These are phyloP conservation scores for Neurospora sp. DNA, from an alignment of 495 filamentous ascomycete species.

Conservation along the genomic window DNA sequence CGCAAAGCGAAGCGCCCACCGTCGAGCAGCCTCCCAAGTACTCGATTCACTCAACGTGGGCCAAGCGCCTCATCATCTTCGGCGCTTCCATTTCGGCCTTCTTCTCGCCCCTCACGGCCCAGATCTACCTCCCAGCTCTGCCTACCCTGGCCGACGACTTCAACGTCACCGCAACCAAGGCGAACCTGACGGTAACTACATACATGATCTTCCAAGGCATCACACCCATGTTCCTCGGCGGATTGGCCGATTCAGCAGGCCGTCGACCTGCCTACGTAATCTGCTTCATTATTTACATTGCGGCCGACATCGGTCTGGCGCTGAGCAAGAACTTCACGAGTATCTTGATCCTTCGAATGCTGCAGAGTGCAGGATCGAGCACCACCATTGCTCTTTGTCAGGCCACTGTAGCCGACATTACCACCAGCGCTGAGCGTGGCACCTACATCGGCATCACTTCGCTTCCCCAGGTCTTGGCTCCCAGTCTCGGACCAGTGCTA, in stretches of 20 bases:
- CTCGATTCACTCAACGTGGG: constrained; percentile 43
- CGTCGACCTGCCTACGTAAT: constrained; percentile 46
- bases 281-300: constrained; percentile 45
- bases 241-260: constrained; percentile 44
- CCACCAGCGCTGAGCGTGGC: constrained; percentile 42
- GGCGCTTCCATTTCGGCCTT: constrained; percentile 50
- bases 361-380: constrained; percentile 48
- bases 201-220: constrained; percentile 52
- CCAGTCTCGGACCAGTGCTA: constrained; percentile 24
- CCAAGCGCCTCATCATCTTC: constrained; percentile 53
- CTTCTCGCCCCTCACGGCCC: constrained; percentile 59
- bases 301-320: constrained; percentile 46
- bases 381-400: constrained; percentile 42
- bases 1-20: neutral
- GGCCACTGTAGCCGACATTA: constrained; percentile 46
- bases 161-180: constrained; percentile 38
- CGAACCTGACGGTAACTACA: constrained; percentile 55
- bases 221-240: constrained; percentile 46
- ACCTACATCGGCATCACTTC: constrained; percentile 32
- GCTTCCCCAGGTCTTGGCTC: constrained; percentile 28
- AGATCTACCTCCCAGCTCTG: constrained; percentile 65
- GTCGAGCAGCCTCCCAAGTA: constrained; percentile 25
- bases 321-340: constrained; percentile 38
- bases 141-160: constrained; percentile 43
- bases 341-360: constrained; percentile 41